Base-by-base conservation (phyloP, 306 rosid genomes). In the Rosa chinensis region DNA sequence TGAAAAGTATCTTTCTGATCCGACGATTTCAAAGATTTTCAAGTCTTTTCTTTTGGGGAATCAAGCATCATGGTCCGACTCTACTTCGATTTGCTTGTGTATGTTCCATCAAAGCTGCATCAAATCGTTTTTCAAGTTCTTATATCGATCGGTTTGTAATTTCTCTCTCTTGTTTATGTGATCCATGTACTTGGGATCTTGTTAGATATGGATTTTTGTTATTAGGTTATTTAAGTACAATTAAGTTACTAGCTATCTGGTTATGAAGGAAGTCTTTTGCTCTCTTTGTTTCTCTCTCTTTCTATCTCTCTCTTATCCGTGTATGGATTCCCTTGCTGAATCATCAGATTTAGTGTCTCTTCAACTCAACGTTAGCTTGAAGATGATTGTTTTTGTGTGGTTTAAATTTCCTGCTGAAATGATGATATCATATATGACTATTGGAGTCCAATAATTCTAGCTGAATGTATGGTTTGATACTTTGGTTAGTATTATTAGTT, bases 51-150 rank as follows among this genome's bases (percentile, higher is more conserved):
- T 69, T 59, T 58, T 44, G 93, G 98, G 98, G 98, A 93, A 93
- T 93, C 94, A 93, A 93, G 98, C 98, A 52, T 84, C 88, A 4
- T 79, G 98, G 98, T 93, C 98, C 98, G 97, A 76, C 97, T 94
- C 49, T 40, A 67, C 72, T 40, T 91, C 85, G 74, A 78, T 86
- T 88, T 88, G 89, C 91, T 78, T 67, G 64, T 25, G 47, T 9
- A 32, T 23, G 66, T 42, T 74, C 25, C 7, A 44, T 44, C 63
- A 52, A 43, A 78, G 87, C 89, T 82, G 79, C 70, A 78, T 87
- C 88, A 70, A 43, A 77, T 83, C 63, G 61, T 37, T 43, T 75
- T 7, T 79, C 66, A 66, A 62, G 35, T 73, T 42, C 3, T 10
- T 58, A 40, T 66, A 66, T 66, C 42, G 5, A 66, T 28, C 13